These are phyloP conservation scores for Colletotrichum eremochloae DNA, from an alignment of 2,329 filamentous ascomycete species.

Conservation along the genomic window DNA sequence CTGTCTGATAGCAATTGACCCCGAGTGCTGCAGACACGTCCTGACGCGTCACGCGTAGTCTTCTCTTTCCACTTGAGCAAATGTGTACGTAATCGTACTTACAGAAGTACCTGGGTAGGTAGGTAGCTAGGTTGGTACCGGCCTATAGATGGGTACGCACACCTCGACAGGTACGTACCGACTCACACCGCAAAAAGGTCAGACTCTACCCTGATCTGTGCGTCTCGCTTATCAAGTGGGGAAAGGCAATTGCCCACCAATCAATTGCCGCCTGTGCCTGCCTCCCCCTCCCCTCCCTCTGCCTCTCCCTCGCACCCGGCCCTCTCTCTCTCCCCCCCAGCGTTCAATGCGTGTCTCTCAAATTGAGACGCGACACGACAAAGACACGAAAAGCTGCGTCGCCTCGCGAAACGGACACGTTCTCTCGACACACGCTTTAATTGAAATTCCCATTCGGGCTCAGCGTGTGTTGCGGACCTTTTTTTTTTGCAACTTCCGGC, in stretches of 20 bases:
- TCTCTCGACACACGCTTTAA: constrained; percentile 42
- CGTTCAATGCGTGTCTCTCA: neutral
- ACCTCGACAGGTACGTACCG: constrained; percentile 1
- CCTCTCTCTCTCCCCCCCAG: neutral
- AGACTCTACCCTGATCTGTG: neutral
- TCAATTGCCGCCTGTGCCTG: neutral
- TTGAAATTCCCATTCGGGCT: constrained; percentile 42
- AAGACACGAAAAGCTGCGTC: constrained; percentile 54
- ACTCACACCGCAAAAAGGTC: neutral
- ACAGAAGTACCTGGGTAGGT: no score
- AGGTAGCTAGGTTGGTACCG: neutral
- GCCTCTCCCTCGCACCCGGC: neutral
- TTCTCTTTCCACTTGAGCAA: no score
- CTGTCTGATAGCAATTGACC: neutral
- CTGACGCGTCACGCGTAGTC: constrained; percentile 22
- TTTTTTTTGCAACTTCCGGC: constrained; percentile 26
- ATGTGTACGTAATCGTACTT: no score
- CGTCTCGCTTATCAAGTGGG: constrained; percentile 26
- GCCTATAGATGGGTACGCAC: no score
- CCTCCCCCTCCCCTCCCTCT: neutral
- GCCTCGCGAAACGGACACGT: constrained; percentile 62
- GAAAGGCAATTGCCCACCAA: constrained; percentile 10
- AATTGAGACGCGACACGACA: constrained; percentile 47
- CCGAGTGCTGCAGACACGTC: neutral
- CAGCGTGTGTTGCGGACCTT: constrained; percentile 23